Evolutionary conservation across 106 monocot species (phyloP).

Genomic region (Acorus calamus): DNA sequence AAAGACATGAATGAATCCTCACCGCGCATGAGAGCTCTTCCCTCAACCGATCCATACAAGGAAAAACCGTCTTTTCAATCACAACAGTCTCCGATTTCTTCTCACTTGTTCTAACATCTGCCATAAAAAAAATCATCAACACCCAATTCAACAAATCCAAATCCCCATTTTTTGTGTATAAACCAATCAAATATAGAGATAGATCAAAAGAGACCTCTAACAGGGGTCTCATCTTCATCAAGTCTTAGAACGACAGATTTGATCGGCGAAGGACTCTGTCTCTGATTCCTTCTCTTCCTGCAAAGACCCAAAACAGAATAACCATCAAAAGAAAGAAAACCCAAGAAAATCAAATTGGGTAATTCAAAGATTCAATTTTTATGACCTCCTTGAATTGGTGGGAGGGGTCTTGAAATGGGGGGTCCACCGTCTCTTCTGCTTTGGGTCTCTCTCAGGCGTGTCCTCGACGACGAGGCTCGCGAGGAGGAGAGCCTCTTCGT

Average conservation of each 20-base stretch:
- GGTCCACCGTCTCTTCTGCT: constrained; percentile 20
- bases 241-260: constrained; percentile 43
- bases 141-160: not conserved
- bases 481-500: constrained; percentile 51
- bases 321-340: too few relatives aligned
- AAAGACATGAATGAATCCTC: constrained; percentile 13
- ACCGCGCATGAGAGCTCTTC: constrained; percentile 96
- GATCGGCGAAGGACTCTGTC: not conserved
- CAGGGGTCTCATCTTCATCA: constrained; percentile 23
- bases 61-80: constrained; percentile 21
- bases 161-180: not conserved
- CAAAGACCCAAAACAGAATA: too few relatives aligned
- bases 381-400: constrained; percentile 30
- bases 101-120: constrained; percentile 6
- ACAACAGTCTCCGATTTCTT: constrained; percentile 4
- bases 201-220: constrained; percentile 13
- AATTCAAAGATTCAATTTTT: too few relatives aligned
- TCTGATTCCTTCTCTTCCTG: too few relatives aligned
- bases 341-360: too few relatives aligned
- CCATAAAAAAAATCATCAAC: not conserved
- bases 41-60: constrained; percentile 63
- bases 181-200: not conserved
- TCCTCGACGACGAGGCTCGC: constrained; percentile 67
- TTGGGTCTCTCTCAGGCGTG: constrained; percentile 50
- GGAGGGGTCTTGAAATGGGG: constrained; percentile 21